phyloP scores from a whole-genome alignment of 2,329 filamentous ascomycete species.

The Allantophomopsis lycopodina region DNA sequence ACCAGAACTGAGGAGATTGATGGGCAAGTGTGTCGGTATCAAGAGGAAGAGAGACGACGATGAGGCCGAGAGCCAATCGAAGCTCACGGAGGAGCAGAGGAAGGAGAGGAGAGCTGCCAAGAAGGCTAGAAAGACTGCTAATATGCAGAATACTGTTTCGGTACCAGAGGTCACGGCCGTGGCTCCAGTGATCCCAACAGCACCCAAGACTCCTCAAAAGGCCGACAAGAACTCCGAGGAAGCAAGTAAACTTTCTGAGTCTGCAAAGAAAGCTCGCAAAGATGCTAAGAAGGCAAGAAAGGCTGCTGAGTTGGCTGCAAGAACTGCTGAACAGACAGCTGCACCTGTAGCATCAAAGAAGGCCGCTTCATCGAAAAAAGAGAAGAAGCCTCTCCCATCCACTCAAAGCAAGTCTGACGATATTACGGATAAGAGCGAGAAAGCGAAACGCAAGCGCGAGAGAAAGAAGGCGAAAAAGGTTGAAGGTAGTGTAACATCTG shows the following conservation, averaged over 20 bases:
- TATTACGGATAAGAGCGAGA: not conserved
- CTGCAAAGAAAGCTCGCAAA: not conserved
- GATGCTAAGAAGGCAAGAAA: not conserved
- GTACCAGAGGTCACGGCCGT: too few species aligned
- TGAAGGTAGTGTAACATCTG: not conserved
- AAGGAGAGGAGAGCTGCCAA: too few species aligned
- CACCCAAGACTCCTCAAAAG: not conserved
- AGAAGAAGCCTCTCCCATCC: not conserved
- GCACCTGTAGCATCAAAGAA: not conserved
- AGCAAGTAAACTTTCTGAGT: not conserved
- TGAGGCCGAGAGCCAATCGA: too few species aligned
- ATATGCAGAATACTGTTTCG: too few species aligned
- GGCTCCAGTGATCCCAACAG: not conserved
- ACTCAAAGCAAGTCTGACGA: too few species aligned
- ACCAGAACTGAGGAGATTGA: too few species aligned
- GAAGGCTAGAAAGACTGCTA: too few species aligned
- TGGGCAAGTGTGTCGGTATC: too few species aligned
- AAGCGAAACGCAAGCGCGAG: not conserved
- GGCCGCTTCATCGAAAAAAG: not conserved
- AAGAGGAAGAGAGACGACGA: too few species aligned
- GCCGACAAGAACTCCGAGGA: too few species aligned
- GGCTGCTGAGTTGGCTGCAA: not conserved
- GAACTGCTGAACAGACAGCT: not conserved
- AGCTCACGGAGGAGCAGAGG: too few species aligned
- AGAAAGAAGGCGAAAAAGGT: not conserved